phyloP scores from a whole-genome alignment of 495 filamentous ascomycete genomes.

The Aspergillus homomorphus region DNA sequence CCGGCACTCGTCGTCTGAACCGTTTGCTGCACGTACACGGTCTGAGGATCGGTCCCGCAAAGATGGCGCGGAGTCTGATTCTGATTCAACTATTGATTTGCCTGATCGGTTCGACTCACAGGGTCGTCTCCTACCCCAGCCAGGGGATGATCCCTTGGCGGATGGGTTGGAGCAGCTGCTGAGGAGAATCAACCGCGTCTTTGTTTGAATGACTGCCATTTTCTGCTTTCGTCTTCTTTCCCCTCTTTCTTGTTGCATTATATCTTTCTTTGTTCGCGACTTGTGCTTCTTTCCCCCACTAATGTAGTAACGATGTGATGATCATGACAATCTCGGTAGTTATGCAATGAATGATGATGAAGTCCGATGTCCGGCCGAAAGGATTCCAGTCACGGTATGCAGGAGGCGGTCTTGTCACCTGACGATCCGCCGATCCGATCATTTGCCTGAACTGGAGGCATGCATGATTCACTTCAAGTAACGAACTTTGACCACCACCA shows the following conservation, averaged over 20 bases:
- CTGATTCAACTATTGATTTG: constrained; percentile 51
- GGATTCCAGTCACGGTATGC: neutral
- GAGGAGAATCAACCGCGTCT: constrained; percentile 27
- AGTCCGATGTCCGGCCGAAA: neutral
- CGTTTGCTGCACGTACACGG: constrained; percentile 14
- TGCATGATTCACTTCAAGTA: neutral
- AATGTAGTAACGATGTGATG: constrained; percentile 3
- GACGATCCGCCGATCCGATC: neutral
- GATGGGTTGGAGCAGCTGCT: constrained; percentile 40
- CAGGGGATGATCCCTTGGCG: constrained; percentile 32
- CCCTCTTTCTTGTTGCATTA: neutral
- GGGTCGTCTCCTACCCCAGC: constrained; percentile 47
- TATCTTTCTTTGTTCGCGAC: neutral
- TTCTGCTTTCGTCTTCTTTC: constrained; percentile 6
- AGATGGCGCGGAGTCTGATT: constrained; percentile 30
- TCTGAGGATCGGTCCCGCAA: constrained; percentile 9
- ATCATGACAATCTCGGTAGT: neutral
- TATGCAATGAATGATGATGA: neutral
- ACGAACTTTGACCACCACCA: no score
- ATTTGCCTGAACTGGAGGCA: neutral
- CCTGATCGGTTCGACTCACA: constrained; percentile 65
- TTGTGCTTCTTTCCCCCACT: neutral
- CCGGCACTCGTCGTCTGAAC: constrained; percentile 29
- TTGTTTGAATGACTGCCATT: constrained; percentile 20
- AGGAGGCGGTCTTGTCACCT: neutral